Evolutionary conservation across 2,329 filamentous ascomycete genomes (phyloP).

Genomic region (Fusarium austroafricanum): DNA sequence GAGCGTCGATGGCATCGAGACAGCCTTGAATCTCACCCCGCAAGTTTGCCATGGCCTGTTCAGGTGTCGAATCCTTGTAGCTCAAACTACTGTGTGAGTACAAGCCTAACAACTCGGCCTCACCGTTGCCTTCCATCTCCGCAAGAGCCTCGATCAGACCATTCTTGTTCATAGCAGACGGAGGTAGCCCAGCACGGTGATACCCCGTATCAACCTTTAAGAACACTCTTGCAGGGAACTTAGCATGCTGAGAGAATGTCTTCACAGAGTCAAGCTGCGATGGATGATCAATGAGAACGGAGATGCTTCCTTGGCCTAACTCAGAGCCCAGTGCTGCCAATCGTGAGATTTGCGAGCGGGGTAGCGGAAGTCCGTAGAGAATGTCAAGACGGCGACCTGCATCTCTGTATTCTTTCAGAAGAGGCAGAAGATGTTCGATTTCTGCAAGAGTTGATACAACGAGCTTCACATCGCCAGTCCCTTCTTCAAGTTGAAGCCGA

Average conservation of each 20-base stretch:
- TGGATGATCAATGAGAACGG: slow-evolving; percentile 68
- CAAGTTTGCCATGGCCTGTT: slow-evolving; percentile 48
- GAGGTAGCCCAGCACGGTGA: slow-evolving; percentile 68
- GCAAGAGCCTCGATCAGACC: slow-evolving; percentile 54
- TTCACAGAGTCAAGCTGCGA: slow-evolving; percentile 54
- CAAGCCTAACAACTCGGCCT: slow-evolving; percentile 39
- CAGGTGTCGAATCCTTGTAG: slow-evolving; percentile 45
- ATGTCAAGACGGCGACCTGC: slow-evolving; percentile 49
- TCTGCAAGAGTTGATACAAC: slow-evolving; percentile 71
- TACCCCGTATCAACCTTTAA: slow-evolving; percentile 74
- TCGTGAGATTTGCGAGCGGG: slow-evolving; percentile 63
- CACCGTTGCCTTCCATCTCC: slow-evolving; percentile 25
- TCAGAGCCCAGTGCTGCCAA: slow-evolving; percentile 58
- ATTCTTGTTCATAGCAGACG: slow-evolving; percentile 53
- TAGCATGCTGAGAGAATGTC: slow-evolving; percentile 49
- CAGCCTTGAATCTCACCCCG: slow-evolving; percentile 49
- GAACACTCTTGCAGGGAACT: slow-evolving; percentile 57
- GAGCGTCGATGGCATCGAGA: slow-evolving; percentile 35
- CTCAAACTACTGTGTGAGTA: slow-evolving; percentile 52
- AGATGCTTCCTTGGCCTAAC: slow-evolving; percentile 60
- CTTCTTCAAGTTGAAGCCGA: slow-evolving; percentile 63
- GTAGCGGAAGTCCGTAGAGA: slow-evolving; percentile 71
- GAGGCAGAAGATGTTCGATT: slow-evolving; percentile 63
- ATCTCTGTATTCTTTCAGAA: slow-evolving; percentile 56
- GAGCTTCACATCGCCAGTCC: slow-evolving; percentile 58